A percentile compares a stretch with the other conserved stretches of the same genome.
These are phyloP conservation scores for Claviceps humidiphila DNA, from an alignment of 2,329 filamentous ascomycete species.

Conservation along the genomic window DNA sequence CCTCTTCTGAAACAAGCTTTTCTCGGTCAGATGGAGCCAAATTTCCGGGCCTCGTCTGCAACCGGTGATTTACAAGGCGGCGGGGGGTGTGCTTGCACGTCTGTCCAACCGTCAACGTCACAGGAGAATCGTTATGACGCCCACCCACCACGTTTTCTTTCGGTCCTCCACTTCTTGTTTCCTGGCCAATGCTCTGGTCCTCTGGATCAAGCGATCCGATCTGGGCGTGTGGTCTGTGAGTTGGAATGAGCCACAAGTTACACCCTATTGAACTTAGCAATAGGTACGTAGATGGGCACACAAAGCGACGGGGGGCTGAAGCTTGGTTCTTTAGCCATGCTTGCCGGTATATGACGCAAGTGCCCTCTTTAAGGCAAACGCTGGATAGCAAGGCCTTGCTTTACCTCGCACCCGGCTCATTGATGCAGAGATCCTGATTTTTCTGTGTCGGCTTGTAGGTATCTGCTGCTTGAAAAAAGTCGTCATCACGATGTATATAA, in stretches of 20 bases:
- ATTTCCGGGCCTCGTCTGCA: not conserved
- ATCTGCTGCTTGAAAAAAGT: not conserved
- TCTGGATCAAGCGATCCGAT: not conserved
- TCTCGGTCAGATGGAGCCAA: not conserved
- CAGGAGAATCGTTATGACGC: conserved; percentile 5
- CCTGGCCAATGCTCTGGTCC: conserved; percentile 1
- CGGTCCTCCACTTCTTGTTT: conserved; percentile 1
- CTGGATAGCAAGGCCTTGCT: not conserved
- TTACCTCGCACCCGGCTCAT: not conserved
- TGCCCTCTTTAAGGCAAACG: not conserved
- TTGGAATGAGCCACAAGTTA: not conserved
- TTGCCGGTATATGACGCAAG: conserved; percentile 5
- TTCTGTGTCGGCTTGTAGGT: not conserved
- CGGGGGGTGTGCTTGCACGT: not conserved
- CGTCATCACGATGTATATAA: conserved; percentile 5
- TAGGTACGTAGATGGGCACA: not conserved
- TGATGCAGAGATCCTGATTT: conserved; percentile 1
- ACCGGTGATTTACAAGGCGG: not conserved
- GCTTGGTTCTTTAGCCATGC: not conserved
- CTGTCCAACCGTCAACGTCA: conserved; percentile 3
- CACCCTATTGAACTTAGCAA: not conserved
- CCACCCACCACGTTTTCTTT: not conserved
- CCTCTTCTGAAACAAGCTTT: not conserved
- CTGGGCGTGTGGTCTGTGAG: not conserved
- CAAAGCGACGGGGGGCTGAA: not conserved